Evolutionary conservation across 1,284 basidiomycete species (phyloP).

Genomic region (Cryptococcus maquisensis): DNA sequence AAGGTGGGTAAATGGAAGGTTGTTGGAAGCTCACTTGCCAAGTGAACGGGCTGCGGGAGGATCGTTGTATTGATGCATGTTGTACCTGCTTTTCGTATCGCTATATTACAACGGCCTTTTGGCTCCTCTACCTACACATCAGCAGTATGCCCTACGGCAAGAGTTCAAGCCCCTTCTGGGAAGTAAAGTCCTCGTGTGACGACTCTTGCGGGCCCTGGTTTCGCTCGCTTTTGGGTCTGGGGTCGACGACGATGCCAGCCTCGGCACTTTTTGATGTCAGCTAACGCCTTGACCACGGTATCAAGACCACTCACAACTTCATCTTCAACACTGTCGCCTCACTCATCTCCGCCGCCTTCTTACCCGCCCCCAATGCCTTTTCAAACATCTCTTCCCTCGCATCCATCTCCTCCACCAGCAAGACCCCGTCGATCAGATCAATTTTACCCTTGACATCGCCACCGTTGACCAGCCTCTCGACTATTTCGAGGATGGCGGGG

Average conservation of each 20-base stretch:
- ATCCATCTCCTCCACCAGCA: conserved; percentile 23
- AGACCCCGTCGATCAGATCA: conserved; percentile 41
- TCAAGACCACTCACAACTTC: conserved; percentile 28
- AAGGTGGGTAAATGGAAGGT: conserved; percentile 25
- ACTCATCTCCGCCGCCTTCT: conserved; percentile 17
- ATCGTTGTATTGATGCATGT: conserved; percentile 4
- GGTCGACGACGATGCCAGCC: conserved; percentile 33
- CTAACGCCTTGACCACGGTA: no score
- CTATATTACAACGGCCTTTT: not conserved
- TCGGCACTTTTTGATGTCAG: conserved; percentile 22
- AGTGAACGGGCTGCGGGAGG: no score
- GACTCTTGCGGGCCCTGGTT: not conserved
- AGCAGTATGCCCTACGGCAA: not conserved
- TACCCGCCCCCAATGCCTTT: conserved; percentile 20
- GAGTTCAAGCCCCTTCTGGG: no score
- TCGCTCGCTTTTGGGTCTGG: conserved; percentile 7
- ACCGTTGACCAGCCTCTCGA: conserved; percentile 28
- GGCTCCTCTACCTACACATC: not conserved
- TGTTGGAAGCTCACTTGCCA: conserved; percentile 5
- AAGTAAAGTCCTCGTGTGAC: no score
- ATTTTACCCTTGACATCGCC: conserved; percentile 32
- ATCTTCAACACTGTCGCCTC: conserved; percentile 31
- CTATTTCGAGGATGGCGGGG: conserved; percentile 19
- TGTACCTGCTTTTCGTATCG: not conserved
- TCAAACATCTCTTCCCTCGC: conserved; percentile 26